Evolutionary conservation across 2,329 filamentous ascomycete genomes (phyloP), one percentile per base, ranked within the genome.

Genomic region (Escovopsis sp.): DNA sequence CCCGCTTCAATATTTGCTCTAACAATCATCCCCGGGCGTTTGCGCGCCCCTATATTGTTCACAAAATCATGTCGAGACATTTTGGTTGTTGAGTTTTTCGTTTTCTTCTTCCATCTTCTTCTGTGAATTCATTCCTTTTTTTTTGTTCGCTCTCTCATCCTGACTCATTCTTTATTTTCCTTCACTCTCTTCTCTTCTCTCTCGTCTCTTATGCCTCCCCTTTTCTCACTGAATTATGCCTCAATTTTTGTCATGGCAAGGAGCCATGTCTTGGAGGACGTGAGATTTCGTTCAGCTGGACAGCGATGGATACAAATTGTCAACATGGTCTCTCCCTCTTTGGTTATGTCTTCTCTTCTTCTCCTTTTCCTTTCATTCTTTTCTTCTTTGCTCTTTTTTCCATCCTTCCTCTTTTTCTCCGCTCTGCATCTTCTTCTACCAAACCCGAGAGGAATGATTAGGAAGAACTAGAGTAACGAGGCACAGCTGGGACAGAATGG

Each of bases 281-380:
- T 23, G 23, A 23, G 6, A 6, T 23, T 23, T 23, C 23, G 23
- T 23, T 23, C 23, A 6, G 23, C 23, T 23, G 23, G 23, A 23
- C 6, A 23, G 23, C 23, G 23, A 3, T 23, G 23, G 23, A 23
- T 6, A 23, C 23, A 23, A 23, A 23, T 23, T 23, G 23, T 23
- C 23, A 12, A 26, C 26, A 26, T 26, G 19, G 7, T 36, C 12
- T 18, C n/a, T 18, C 32, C 50, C 41, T 46, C 49, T 41, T 48
- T 43, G 43, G 30, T 43, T 49, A 43, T 48, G 51, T 34, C 49
- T 46, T 41, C 34, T 45, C 38, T 47, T 41, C 39, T 45, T 50
- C 41, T 48, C 39, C 47, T 47, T 50, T 47, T 44, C 41, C 43
- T 45, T 26, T 45, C 51, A 45, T 45, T 53, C 48, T 55, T 52